Percentiles rank a stretch among this genome's conserved stretches.
Conservation (phyloP, 192 early-diverging fungal species). For the Backusella morwellensis region DNA sequence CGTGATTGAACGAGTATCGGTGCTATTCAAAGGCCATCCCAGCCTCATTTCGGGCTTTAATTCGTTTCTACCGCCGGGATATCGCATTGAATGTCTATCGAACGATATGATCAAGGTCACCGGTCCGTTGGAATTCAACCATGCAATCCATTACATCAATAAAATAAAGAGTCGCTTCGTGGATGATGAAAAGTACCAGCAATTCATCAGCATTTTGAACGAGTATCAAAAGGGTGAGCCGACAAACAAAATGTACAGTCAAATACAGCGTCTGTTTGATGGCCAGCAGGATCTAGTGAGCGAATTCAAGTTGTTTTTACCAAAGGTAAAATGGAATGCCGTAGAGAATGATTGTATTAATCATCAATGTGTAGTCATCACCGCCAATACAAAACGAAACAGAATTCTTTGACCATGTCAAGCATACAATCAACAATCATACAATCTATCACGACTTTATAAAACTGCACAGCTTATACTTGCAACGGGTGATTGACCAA, state of each 20-base stretch:
- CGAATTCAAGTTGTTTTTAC: slow-evolving; percentile 98
- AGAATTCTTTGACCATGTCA: slow-evolving; percentile 91
- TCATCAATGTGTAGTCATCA: background rate
- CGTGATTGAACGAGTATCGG: slow-evolving; percentile 95
- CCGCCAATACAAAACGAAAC: slow-evolving; percentile 63
- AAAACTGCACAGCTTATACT: slow-evolving; percentile 91
- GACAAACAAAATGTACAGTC: slow-evolving; percentile 94
- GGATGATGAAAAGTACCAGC: slow-evolving; percentile 94
- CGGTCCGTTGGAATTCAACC: slow-evolving; percentile 92
- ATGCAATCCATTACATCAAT: slow-evolving; percentile 99
- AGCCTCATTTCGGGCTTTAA: slow-evolving; percentile 95
- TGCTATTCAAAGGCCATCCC: slow-evolving; percentile 87
- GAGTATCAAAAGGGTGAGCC: slow-evolving; percentile 96
- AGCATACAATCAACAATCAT: slow-evolving; percentile 81
- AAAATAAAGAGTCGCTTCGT: slow-evolving; percentile 98
- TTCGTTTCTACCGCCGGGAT: slow-evolving; percentile 97
- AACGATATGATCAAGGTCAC: slow-evolving; percentile 67
- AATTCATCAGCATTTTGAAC: slow-evolving; percentile 95
- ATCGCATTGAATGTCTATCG: slow-evolving; percentile 86
- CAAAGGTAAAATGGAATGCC: slow-evolving; percentile 47
- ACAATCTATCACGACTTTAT: slow-evolving; percentile 92
- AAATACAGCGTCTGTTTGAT: slow-evolving; percentile 88
- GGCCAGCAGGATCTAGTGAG: slow-evolving; percentile 84
- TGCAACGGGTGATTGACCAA: slow-evolving; percentile 86
- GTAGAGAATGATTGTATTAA: background rate